These are phyloP conservation scores for Dendrostoma leiphaemia DNA, from an alignment of 2,329 filamentous ascomycete genomes.

Conservation along the genomic window DNA sequence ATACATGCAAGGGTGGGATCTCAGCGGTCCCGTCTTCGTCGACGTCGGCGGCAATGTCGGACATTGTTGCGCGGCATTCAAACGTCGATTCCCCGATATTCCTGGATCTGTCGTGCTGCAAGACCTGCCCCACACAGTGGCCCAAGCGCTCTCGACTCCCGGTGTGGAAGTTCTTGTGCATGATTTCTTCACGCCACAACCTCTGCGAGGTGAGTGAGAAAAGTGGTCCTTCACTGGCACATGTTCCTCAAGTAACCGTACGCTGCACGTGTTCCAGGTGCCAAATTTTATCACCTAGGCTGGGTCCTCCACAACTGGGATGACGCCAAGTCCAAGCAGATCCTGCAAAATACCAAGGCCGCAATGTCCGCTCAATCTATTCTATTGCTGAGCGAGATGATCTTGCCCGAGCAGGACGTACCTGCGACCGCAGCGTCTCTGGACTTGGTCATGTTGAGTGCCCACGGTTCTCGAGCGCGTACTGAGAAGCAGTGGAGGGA, in stretches of 20 bases:
- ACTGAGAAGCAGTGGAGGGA: too few species aligned
- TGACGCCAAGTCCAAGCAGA: background rate
- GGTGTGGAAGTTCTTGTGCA: background rate
- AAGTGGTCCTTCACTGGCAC: too few species aligned
- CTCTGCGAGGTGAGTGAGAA: background rate
- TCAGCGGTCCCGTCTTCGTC: background rate
- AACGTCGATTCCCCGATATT: constrained; percentile 31
- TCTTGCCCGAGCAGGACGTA: background rate
- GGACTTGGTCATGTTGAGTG: background rate
- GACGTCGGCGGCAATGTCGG: constrained; percentile 31
- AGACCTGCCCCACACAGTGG: constrained; percentile 30
- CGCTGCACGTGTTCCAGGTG: too few species aligned
- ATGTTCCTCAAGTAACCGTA: too few species aligned
- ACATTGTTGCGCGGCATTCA: constrained; percentile 38
- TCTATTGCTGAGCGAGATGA: background rate
- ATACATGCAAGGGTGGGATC: background rate
- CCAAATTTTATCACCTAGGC: background rate
- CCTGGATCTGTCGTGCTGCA: constrained; percentile 46
- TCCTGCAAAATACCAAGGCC: background rate
- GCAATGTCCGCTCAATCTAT: background rate
- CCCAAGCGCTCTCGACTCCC: background rate
- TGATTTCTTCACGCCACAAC: background rate
- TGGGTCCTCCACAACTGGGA: background rate
- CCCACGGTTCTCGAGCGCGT: too few species aligned
- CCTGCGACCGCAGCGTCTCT: background rate